These are phyloP conservation scores for Jaapia argillacea DNA, from an alignment of 768 basidiomycete genomes.

Conservation along the genomic window DNA sequence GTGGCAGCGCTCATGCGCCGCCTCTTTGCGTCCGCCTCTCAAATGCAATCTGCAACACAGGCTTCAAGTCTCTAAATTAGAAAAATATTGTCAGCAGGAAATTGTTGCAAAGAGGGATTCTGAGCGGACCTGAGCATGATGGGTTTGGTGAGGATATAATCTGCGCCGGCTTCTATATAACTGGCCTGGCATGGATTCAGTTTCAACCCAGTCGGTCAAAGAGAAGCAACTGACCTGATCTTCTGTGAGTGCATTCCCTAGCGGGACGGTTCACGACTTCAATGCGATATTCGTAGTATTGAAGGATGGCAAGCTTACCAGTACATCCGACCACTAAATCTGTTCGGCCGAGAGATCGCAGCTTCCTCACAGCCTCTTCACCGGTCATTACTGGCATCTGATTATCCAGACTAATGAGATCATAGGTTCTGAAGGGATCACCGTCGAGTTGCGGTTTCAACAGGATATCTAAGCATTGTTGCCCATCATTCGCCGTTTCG, in stretches of 20 bases:
- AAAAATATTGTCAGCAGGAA: no score
- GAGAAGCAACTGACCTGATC: constrained; percentile 21
- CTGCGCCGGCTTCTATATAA: constrained; percentile 66
- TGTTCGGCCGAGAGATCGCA: constrained; percentile 19
- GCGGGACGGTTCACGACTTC: neutral
- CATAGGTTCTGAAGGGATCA: constrained; percentile 15
- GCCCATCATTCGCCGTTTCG: no score
- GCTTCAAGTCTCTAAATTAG: no score
- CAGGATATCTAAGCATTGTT: constrained; percentile 26
- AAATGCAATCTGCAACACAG: no score
- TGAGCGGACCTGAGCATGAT: constrained; percentile 48
- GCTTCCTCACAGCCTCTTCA: constrained; percentile 21
- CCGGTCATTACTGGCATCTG: constrained; percentile 25
- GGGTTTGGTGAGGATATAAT: constrained; percentile 72
- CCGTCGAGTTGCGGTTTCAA: constrained; percentile 21
- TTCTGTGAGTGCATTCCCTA: constrained; percentile 14
- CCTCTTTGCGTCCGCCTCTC: no score
- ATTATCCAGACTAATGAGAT: constrained; percentile 28
- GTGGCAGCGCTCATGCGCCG: no score
- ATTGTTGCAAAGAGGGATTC: no score
- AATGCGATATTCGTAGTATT: no score
- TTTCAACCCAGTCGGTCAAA: no score
- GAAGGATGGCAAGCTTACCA: constrained; percentile 3
- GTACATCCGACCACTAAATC: constrained; percentile 25
- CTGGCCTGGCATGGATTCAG: no score